A percentile compares a stretch with the other conserved stretches of the same genome.
Conservation (phyloP, 2,329 filamentous ascomycete genomes). For the Colletotrichum sp. region DNA sequence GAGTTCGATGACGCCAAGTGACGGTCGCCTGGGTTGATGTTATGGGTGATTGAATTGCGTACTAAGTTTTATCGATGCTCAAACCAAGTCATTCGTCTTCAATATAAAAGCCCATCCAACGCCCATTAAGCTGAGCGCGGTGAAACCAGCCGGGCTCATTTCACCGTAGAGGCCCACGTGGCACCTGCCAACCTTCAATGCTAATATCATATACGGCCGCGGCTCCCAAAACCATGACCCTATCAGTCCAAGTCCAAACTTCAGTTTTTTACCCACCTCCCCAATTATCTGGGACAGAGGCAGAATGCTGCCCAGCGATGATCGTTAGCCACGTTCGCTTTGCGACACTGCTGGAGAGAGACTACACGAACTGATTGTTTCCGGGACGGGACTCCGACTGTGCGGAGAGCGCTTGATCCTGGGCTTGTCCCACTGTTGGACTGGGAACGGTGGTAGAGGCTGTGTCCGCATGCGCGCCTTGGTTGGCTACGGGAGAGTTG, state of each 20-base stretch:
- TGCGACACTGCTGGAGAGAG: neutral
- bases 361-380: neutral
- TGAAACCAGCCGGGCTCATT: neutral
- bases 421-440: neutral
- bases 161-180: neutral
- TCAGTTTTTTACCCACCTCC: neutral
- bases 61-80: neutral
- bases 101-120: neutral
- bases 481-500: neutral
- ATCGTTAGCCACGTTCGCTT: neutral
- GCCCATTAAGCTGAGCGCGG: neutral
- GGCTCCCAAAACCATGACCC: neutral
- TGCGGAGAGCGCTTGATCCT: neutral
- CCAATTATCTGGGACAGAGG: rapidly evolving
- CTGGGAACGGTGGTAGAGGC: neutral
- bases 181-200: neutral
- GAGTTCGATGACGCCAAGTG: neutral
- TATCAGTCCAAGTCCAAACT: neutral
- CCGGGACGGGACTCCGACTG: neutral
- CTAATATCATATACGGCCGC: neutral
- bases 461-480: neutral
- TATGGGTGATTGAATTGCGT: neutral
- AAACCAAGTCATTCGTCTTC: neutral
- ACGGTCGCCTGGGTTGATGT: rapidly evolving
- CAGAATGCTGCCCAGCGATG: neutral